Percentiles rank a stretch among this genome's conserved stretches.
Conservation (phyloP, 805 yeast genomes). For the Kazachstania taianensis region DNA sequence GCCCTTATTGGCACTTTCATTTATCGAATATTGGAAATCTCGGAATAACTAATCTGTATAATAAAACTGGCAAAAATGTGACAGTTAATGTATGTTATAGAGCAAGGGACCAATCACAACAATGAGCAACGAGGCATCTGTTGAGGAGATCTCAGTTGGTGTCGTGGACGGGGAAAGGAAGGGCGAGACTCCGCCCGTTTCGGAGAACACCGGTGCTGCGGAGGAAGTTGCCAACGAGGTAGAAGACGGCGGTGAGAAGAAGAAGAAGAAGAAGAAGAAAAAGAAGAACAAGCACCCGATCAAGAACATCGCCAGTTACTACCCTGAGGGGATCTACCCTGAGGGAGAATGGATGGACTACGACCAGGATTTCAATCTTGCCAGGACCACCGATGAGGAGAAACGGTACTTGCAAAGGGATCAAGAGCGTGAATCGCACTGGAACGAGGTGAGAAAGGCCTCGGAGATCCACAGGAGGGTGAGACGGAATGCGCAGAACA, state of each 20-base stretch:
- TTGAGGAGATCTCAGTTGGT: too few species aligned
- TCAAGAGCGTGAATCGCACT: constrained; percentile 40
- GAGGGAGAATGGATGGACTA: constrained; percentile 85
- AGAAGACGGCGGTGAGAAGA: constrained; percentile 12
- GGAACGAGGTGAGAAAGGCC: constrained; percentile 89
- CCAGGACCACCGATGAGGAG: constrained; percentile 80
- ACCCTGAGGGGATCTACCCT: constrained; percentile 66
- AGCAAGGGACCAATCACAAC: too few species aligned
- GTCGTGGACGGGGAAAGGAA: too few species aligned
- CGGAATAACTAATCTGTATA: too few species aligned
- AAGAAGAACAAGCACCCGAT: constrained; percentile 45
- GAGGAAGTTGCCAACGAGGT: constrained; percentile 1
- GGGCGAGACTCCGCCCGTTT: too few species aligned
- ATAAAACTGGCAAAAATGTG: too few species aligned
- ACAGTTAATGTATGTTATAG: too few species aligned
- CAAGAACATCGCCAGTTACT: constrained; percentile 55
- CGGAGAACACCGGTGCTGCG: background rate
- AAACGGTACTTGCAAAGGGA: constrained; percentile 61
- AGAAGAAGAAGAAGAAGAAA: constrained; percentile 52
- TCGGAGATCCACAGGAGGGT: constrained; percentile 94
- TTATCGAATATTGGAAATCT: too few species aligned
- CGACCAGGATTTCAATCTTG: constrained; percentile 47
- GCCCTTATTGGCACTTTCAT: too few species aligned
- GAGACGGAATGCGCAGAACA: constrained; percentile 63
- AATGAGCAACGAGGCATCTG: too few species aligned